These are phyloP conservation scores for Buddleja alternifolia DNA, from an alignment of 257 asterid genomes.

Conservation along the genomic window DNA sequence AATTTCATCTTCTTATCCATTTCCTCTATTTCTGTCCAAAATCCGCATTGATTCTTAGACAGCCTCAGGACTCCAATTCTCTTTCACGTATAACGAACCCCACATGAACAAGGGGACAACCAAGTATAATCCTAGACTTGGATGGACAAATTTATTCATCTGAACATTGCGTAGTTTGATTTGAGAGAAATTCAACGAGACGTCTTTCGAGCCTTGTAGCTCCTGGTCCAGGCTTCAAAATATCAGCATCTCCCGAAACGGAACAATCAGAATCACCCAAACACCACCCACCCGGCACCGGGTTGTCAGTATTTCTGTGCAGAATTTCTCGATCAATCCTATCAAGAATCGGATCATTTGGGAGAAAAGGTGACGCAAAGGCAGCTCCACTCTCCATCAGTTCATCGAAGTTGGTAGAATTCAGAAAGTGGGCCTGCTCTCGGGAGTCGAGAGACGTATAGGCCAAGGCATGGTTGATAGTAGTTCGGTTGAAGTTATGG, in stretches of 20 bases:
- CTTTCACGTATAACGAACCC: too few relatives aligned
- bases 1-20: background rate
- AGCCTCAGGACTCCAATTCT: too few relatives aligned
- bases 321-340: slow-evolving; percentile 63
- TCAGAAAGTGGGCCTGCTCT: slow-evolving; percentile 44
- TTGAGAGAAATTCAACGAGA: slow-evolving; percentile 50
- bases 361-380: slow-evolving; percentile 67
- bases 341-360: slow-evolving; percentile 64
- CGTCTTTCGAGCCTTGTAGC: slow-evolving; percentile 65
- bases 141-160: slow-evolving; percentile 27
- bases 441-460: slow-evolving; percentile 52
- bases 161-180: slow-evolving; percentile 45
- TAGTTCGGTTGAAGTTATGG: slow-evolving; percentile 61
- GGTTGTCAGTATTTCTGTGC: slow-evolving; percentile 44
- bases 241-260: slow-evolving; percentile 86
- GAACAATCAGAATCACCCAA: slow-evolving; percentile 65
- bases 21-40: slow-evolving; percentile 7
- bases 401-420: slow-evolving; percentile 54
- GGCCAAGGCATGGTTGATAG: slow-evolving; percentile 68
- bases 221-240: slow-evolving; percentile 77
- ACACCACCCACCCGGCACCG: slow-evolving; percentile 96
- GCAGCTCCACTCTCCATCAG: slow-evolving; percentile 74
- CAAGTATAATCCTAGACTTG: too few relatives aligned
- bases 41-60: background rate
- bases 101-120: too few relatives aligned